Percentiles rank a stretch among this genome's conserved stretches.
Evolutionary conservation across 306 rosid species (phyloP).

Genomic region (Castanospermum australe): DNA sequence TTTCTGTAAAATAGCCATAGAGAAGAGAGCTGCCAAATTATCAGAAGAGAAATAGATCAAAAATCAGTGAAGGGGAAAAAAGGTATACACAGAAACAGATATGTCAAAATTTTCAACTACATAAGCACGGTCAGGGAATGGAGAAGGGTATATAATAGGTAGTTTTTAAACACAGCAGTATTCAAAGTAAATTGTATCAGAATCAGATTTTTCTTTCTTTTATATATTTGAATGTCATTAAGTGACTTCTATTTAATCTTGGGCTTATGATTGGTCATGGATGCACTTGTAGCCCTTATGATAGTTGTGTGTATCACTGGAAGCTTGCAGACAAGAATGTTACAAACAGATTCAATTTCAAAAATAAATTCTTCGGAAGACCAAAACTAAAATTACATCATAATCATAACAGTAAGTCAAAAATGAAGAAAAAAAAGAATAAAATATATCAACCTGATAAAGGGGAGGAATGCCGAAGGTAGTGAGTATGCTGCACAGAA

Average conservation of each 20-base stretch:
- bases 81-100: not conserved
- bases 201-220: not conserved
- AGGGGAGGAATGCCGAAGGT: not conserved
- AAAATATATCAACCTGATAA: not conserved
- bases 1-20: not conserved
- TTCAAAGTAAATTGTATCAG: not conserved
- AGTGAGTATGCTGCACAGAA: not conserved
- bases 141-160: not conserved
- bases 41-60: not conserved
- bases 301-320: not conserved
- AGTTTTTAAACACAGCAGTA: not conserved
- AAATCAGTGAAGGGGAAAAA: not conserved
- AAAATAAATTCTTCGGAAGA: not conserved
- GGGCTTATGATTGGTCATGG: not conserved
- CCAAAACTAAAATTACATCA: constrained; percentile 8
- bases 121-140: not conserved
- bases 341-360: constrained; percentile 18
- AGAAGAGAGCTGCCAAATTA: not conserved
- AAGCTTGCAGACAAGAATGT: not conserved
- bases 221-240: not conserved
- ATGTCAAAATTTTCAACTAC: not conserved
- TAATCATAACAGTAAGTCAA: constrained; percentile 1
- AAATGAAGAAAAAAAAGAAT: not conserved
- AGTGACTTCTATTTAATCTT: not conserved
- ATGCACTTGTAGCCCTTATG: not conserved